Conservation (phyloP, 2,329 filamentous ascomycete species). For the Fusarium subtropicale region DNA sequence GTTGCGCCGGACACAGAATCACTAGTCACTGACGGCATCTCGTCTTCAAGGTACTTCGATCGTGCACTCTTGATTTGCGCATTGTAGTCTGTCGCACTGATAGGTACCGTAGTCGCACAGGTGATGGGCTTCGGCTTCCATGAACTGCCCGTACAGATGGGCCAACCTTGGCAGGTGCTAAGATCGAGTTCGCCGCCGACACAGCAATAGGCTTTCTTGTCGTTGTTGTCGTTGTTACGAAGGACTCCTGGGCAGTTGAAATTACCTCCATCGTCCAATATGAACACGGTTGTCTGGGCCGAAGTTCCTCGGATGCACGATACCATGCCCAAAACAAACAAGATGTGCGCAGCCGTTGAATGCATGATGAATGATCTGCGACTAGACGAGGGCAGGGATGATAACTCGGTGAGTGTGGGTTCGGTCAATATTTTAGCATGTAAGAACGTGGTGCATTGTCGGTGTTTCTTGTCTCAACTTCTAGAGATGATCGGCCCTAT, state of each 20-base stretch:
- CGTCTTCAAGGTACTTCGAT: constrained; percentile 6
- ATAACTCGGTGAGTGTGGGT: neutral
- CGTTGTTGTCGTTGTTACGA: neutral
- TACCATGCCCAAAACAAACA: neutral
- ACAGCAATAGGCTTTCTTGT: constrained; percentile 12
- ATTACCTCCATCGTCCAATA: neutral
- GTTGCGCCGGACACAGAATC: neutral
- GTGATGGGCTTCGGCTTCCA: constrained; percentile 1
- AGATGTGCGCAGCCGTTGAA: neutral
- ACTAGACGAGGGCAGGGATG: neutral
- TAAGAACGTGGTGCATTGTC: neutral
- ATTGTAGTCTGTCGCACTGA: constrained; percentile 14
- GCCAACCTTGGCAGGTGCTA: constrained; percentile 26
- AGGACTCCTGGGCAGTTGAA: constrained; percentile 15
- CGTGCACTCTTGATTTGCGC: constrained; percentile 15
- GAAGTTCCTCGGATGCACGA: neutral
- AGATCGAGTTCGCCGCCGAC: constrained; percentile 17
- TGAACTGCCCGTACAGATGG: constrained; percentile 18
- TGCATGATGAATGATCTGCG: neutral
- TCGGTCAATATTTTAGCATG: neutral
- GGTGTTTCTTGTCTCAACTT: neutral
- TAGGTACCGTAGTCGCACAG: constrained; percentile 5
- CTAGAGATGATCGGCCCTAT: neutral
- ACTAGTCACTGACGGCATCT: neutral
- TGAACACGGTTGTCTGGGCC: neutral